These are phyloP conservation scores for Eustoma russellianum DNA, from an alignment of 257 asterid species.

Conservation along the genomic window DNA sequence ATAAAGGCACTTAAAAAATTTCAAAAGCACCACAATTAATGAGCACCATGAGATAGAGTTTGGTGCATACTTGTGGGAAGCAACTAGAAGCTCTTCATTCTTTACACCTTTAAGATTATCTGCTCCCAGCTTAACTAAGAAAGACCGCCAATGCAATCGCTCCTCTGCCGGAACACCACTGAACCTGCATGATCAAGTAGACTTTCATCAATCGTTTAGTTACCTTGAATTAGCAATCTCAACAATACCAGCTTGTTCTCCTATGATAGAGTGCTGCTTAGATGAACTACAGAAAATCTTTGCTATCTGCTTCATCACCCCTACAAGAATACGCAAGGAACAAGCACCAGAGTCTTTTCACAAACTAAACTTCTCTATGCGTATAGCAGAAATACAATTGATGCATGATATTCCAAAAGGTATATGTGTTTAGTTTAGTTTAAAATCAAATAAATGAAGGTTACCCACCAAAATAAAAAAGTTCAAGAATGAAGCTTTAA, in stretches of 20 bases:
- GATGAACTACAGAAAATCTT: too few species aligned
- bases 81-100: conserved; percentile 93
- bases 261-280: too few species aligned
- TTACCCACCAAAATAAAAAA: too few species aligned
- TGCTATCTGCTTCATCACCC: too few species aligned
- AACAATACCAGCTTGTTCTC: background rate
- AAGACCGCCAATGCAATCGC: conserved; percentile 90
- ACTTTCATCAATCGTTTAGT: conserved; percentile 1
- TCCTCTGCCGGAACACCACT: conserved; percentile 98
- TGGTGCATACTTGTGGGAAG: conserved; percentile 41
- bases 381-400: background rate
- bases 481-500: too few species aligned
- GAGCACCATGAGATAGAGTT: background rate
- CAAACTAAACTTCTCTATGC: too few species aligned
- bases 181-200: conserved; percentile 36
- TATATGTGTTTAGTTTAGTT: too few species aligned
- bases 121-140: conserved; percentile 83
- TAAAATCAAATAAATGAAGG: too few species aligned
- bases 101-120: conserved; percentile 86
- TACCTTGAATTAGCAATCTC: background rate
- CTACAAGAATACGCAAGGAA: background rate
- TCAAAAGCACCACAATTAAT: background rate
- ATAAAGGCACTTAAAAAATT: too few species aligned
- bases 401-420: too few species aligned
- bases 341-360: background rate